These are phyloP conservation scores for Rhodomyrtus tomentosa DNA, from an alignment of 345 rosid species.

Conservation along the genomic window DNA sequence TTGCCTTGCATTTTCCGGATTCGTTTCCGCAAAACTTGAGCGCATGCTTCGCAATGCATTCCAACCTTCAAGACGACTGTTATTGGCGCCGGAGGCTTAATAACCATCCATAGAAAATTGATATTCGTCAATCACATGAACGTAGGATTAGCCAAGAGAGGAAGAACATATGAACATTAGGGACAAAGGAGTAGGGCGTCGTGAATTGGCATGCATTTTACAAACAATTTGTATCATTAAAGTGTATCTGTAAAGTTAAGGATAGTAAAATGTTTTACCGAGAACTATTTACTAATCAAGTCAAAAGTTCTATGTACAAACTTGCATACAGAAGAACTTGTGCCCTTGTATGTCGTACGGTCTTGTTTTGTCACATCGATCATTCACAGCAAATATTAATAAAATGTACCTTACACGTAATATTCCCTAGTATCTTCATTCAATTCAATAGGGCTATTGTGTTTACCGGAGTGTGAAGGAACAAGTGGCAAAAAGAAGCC, in stretches of 20 bases:
- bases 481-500: background rate
- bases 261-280: background rate
- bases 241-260: background rate
- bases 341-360: background rate
- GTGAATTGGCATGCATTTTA: background rate
- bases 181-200: background rate
- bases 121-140: background rate
- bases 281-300: background rate
- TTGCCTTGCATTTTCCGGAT: slow-evolving; percentile 43
- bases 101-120: background rate
- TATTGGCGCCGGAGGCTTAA: slow-evolving; percentile 11
- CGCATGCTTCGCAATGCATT: slow-evolving; percentile 77
- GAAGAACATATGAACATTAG: background rate
- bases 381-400: background rate
- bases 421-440: background rate
- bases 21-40: slow-evolving; percentile 35
- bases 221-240: background rate
- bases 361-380: background rate
- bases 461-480: background rate
- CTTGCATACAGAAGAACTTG: background rate
- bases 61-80: slow-evolving; percentile 44
- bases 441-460: background rate
- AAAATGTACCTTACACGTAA: background rate
- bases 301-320: background rate
- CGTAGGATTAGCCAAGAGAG: background rate